Evolutionary conservation across 1,139 yeast genomes (phyloP).

Genomic region (Nakaseomyces kungkrabaensis): DNA sequence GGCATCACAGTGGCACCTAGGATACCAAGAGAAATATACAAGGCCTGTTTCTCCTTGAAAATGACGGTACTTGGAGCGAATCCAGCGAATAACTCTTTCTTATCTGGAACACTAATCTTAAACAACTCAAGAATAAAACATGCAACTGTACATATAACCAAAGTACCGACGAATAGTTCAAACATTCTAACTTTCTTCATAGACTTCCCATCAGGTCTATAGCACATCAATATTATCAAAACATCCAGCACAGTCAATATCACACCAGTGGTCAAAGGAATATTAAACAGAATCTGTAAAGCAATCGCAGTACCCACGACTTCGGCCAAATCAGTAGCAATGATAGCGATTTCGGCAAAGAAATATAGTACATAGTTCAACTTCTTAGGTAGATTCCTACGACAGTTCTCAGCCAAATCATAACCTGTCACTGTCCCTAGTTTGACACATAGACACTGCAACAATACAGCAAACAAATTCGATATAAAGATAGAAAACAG

Average conservation of each 20-base stretch:
- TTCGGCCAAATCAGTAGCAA: constrained; percentile 80
- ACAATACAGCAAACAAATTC: constrained; percentile 75
- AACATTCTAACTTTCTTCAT: constrained; percentile 69
- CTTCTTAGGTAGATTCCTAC: constrained; percentile 53
- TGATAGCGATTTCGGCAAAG: constrained; percentile 69
- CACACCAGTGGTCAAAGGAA: constrained; percentile 76
- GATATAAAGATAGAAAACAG: constrained; percentile 73
- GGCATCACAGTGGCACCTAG: constrained; percentile 99
- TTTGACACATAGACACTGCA: constrained; percentile 70
- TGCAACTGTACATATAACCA: constrained; percentile 73
- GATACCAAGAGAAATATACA: constrained; percentile 80
- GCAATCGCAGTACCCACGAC: constrained; percentile 84
- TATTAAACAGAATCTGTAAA: constrained; percentile 63
- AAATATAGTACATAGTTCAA: constrained; percentile 49
- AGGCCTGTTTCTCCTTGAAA: constrained; percentile 68
- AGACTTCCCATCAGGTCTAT: constrained; percentile 63
- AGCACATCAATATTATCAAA: constrained; percentile 72
- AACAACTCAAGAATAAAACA: constrained; percentile 78
- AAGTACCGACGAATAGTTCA: constrained; percentile 66
- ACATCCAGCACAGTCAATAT: constrained; percentile 77
- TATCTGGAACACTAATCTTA: constrained; percentile 50
- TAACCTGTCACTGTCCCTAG: constrained; percentile 74
- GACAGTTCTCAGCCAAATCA: constrained; percentile 63
- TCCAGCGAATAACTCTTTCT: constrained; percentile 54
- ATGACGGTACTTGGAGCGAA: constrained; percentile 69